A percentile compares a stretch with the other conserved stretches of the same genome.
phyloP scores from a whole-genome alignment of 306 rosid genomes.

The Cucumis sativus region DNA sequence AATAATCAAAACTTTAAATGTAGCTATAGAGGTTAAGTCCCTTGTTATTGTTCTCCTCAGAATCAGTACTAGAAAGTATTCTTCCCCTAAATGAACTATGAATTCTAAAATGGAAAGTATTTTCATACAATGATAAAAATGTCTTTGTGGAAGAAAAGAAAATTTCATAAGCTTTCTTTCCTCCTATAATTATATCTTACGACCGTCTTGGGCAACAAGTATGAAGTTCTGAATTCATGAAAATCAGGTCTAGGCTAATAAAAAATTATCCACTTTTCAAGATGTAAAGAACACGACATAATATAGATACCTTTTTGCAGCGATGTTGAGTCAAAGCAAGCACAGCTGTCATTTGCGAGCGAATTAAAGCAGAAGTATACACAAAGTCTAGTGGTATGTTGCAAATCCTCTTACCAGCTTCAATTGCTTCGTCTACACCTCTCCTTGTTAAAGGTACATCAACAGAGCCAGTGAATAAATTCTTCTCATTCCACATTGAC shows the following conservation, averaged over 20 bases:
- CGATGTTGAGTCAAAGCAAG: slow-evolving; percentile 98
- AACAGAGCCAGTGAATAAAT: slow-evolving; percentile 92
- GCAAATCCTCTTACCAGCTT: slow-evolving; percentile 96
- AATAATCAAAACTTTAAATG: background rate
- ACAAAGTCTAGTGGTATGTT: slow-evolving; percentile 80
- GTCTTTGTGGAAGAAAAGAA: background rate
- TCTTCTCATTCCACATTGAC: slow-evolving; percentile 91
- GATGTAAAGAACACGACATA: background rate
- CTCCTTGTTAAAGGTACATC: slow-evolving; percentile 85
- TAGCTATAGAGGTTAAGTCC: background rate
- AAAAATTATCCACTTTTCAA: background rate
- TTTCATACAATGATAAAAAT: background rate
- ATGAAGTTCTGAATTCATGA: background rate
- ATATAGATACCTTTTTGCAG: slow-evolving; percentile 68
- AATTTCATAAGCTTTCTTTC: background rate
- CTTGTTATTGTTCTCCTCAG: background rate
- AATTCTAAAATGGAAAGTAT: background rate
- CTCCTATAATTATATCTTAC: background rate
- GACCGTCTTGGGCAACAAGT: background rate
- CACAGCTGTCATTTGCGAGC: slow-evolving; percentile 98
- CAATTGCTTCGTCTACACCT: slow-evolving; percentile 94
- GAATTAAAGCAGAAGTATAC: slow-evolving; percentile 81
- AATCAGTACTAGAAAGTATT: background rate
- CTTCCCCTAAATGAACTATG: background rate
- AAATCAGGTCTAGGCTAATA: background rate